phyloP scores from a whole-genome alignment of 2,329 filamentous ascomycete species.

The Phaeoacremonium minimum region DNA sequence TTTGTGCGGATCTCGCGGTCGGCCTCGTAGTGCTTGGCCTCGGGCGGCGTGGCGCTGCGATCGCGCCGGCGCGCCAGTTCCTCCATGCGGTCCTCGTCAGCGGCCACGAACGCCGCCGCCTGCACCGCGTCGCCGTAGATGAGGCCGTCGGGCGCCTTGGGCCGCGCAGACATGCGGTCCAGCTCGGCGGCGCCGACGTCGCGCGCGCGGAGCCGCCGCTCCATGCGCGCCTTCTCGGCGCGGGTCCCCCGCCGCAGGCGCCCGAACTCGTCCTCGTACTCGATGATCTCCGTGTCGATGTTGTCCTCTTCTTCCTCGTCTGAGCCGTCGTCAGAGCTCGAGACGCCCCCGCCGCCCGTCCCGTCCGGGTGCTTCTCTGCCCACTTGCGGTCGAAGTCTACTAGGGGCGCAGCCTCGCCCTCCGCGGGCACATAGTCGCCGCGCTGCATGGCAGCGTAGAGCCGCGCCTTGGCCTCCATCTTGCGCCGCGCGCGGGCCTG shows the following conservation, averaged over 20 bases:
- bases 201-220: conserved; percentile 49
- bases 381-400: conserved; percentile 98
- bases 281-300: conserved; percentile 62
- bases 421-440: conserved; percentile 74
- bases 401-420: conserved; percentile 61
- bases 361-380: conserved; percentile 59
- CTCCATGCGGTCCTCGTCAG: conserved; percentile 70
- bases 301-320: conserved; percentile 29
- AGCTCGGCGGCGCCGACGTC: conserved; percentile 55
- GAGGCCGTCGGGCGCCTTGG: conserved; percentile 61
- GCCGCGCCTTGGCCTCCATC: conserved; percentile 84
- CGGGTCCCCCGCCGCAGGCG: conserved; percentile 71
- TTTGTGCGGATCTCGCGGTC: conserved; percentile 78
- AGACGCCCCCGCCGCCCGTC: conserved; percentile 22
- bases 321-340: conserved; percentile 33
- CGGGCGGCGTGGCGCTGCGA: conserved; percentile 71
- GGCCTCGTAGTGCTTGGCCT: conserved; percentile 81
- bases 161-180: conserved; percentile 65
- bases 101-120: conserved; percentile 74
- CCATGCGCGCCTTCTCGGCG: conserved; percentile 61
- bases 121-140: conserved; percentile 88
- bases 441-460: conserved; percentile 86
- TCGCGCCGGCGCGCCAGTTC: conserved; percentile 74
- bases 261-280: conserved; percentile 90
- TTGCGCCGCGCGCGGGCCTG: conserved; percentile 69